These are phyloP conservation scores for Tilletia setariae DNA, from an alignment of 1,284 basidiomycete species.

Conservation along the genomic window DNA sequence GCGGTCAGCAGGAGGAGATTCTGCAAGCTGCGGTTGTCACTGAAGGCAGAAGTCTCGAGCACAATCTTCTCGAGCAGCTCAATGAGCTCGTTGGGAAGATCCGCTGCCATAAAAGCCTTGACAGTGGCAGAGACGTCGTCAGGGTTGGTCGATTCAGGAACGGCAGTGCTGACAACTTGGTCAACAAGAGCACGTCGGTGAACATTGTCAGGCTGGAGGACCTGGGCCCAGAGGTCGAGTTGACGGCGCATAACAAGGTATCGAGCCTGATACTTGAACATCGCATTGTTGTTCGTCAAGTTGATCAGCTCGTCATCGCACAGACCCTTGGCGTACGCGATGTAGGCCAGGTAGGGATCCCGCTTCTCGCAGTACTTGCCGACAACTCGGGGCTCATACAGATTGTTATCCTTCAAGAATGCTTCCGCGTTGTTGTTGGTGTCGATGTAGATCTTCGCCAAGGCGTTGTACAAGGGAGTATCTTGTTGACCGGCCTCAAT, in stretches of 20 bases:
- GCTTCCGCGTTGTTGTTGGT: conserved; percentile 96
- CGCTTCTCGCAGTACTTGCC: conserved; percentile 99
- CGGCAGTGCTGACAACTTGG: conserved; percentile 76
- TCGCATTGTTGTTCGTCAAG: conserved; percentile 98
- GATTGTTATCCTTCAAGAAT: conserved; percentile 97
- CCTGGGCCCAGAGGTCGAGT: conserved; percentile 93
- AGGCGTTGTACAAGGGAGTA: conserved; percentile 87
- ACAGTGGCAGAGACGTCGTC: conserved; percentile 98
- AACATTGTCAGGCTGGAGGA: conserved; percentile 82
- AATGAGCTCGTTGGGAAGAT: conserved; percentile 94
- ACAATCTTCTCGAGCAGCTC: conserved; percentile 98
- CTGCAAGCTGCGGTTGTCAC: conserved; percentile 69
- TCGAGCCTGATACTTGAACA: conserved; percentile 99
- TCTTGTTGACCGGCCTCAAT: conserved; percentile 91
- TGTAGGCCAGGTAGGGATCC: conserved; percentile 97
- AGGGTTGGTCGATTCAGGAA: conserved; percentile 95
- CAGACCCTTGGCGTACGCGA: conserved; percentile 98
- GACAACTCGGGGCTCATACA: conserved; percentile 92
- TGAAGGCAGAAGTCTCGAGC: conserved; percentile 94
- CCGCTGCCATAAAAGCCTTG: conserved; percentile 96
- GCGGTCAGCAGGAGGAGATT: conserved; percentile 92
- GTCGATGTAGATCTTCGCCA: conserved; percentile 98
- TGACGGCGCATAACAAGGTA: conserved; percentile 96
- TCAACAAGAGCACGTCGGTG: conserved; percentile 92
- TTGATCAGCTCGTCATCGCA: conserved; percentile 96